A percentile compares a stretch with the other conserved stretches of the same genome.
Evolutionary conservation across 2,329 filamentous ascomycete species (phyloP).

Genomic region (Penicillium sp.): DNA sequence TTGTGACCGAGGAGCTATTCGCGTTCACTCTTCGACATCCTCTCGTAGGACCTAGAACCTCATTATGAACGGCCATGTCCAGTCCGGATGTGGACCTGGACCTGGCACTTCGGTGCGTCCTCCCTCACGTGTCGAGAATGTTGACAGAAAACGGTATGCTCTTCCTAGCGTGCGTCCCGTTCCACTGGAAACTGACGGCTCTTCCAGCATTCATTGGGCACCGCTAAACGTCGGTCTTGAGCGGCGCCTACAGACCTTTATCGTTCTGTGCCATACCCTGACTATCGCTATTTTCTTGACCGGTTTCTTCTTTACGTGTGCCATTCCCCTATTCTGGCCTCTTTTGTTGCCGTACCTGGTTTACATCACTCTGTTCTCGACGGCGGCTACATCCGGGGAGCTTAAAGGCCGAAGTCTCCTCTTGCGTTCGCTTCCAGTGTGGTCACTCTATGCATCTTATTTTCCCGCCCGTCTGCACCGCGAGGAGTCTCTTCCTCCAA

Average conservation of each 20-base stretch:
- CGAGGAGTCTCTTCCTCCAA: constrained; percentile 69
- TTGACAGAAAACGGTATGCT: constrained; percentile 14
- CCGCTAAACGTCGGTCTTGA: constrained; percentile 68
- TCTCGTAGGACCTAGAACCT: not conserved
- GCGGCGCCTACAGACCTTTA: constrained; percentile 69
- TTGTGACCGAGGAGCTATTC: not conserved
- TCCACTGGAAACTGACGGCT: constrained; percentile 7
- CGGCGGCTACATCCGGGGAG: constrained; percentile 67
- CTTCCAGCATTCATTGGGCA: constrained; percentile 68
- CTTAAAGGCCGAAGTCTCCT: constrained; percentile 69
- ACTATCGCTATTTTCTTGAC: constrained; percentile 66
- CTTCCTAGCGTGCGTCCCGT: not conserved
- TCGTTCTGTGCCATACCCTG: constrained; percentile 69
- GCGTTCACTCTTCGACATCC: not conserved
- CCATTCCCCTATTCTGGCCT: constrained; percentile 89
- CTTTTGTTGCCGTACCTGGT: constrained; percentile 70
- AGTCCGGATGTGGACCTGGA: not conserved
- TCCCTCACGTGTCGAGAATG: not conserved
- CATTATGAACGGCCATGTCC: constrained; percentile 13
- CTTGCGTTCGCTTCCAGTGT: constrained; percentile 67
- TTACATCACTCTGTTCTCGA: constrained; percentile 70
- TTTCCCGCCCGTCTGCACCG: constrained; percentile 87
- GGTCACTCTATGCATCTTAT: constrained; percentile 87
- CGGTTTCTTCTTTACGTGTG: constrained; percentile 83
- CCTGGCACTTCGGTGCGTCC: not conserved